Conservation (phyloP, 2,329 filamentous ascomycete species). For the Colletotrichum melonis region DNA sequence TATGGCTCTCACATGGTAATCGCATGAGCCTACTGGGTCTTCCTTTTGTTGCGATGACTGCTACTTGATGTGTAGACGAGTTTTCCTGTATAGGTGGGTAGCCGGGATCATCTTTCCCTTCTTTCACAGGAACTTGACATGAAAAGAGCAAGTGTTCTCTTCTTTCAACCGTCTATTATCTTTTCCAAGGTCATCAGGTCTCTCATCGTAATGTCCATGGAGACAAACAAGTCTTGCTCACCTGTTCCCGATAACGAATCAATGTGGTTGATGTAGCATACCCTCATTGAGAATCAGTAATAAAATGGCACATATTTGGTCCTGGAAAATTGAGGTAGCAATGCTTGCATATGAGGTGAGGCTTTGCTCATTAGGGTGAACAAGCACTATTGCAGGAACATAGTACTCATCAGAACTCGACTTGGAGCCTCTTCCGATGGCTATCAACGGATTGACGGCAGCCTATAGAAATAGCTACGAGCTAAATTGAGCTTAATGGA, state of each 20-base stretch:
- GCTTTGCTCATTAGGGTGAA: no score
- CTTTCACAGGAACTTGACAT: background rate
- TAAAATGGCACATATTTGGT: fast-evolving
- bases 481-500: no score
- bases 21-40: background rate
- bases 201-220: background rate
- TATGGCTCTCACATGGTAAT: background rate
- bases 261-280: background rate
- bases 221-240: background rate
- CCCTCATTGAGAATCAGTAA: background rate
- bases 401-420: background rate
- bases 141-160: background rate
- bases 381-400: no score
- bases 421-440: background rate
- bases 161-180: background rate
- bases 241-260: background rate
- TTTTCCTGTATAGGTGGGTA: background rate
- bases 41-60: background rate
- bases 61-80: background rate
- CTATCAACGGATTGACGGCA: background rate
- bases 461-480: no score
- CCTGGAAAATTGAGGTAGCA: no score
- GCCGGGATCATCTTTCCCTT: background rate
- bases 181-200: background rate
- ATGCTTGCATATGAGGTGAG: no score